phyloP scores from a whole-genome alignment of 257 asterid species.

The Prunella vulgaris region DNA sequence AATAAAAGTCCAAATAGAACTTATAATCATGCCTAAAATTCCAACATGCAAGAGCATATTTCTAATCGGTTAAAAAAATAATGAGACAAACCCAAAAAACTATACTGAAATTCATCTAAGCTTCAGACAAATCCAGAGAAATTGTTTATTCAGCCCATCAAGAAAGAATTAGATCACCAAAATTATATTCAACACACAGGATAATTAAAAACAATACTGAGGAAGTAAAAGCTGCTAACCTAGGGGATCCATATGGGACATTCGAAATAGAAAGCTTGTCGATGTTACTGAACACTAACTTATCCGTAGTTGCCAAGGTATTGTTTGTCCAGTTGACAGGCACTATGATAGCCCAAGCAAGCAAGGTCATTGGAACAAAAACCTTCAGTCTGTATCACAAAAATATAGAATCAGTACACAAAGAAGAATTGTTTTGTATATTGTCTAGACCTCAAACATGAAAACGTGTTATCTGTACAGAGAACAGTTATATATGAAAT shows the following conservation, averaged over 20 bases:
- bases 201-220: background rate
- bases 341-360: constrained; percentile 77
- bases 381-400: constrained; percentile 66
- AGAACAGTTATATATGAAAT: constrained; percentile 1
- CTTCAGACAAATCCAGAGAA: background rate
- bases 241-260: constrained; percentile 64
- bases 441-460: background rate
- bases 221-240: constrained; percentile 40
- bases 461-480: background rate
- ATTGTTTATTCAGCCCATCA: background rate
- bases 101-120: background rate
- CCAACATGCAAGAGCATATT: constrained; percentile 1
- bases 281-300: constrained; percentile 49
- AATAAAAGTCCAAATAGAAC: background rate
- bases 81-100: background rate
- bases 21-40: background rate
- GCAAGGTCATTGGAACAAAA: constrained; percentile 73
- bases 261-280: constrained; percentile 95
- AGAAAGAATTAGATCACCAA: background rate
- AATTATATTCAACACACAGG: background rate
- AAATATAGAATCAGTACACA: constrained; percentile 17
- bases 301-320: constrained; percentile 49
- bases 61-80: background rate
- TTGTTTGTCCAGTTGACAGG: constrained; percentile 96
- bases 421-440: background rate